A percentile compares a stretch with the other conserved stretches of the same genome.
These are phyloP conservation scores for Thelephora aurantiotincta DNA, from an alignment of 768 basidiomycete species.

Conservation along the genomic window DNA sequence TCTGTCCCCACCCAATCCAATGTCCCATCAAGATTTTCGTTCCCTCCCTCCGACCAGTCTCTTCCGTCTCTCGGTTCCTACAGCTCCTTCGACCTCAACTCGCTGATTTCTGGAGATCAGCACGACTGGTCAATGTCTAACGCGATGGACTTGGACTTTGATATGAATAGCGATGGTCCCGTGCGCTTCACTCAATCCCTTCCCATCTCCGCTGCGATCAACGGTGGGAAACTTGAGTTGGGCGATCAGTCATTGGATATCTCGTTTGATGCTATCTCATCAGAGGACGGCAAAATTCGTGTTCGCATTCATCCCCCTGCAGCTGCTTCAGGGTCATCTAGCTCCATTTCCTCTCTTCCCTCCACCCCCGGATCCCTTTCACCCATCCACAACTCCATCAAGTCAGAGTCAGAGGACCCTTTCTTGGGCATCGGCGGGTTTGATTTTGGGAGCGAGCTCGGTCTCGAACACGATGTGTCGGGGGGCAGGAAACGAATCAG, in stretches of 20 bases:
- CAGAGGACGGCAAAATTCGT: conserved; percentile 57
- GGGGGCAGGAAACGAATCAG: conserved; percentile 39
- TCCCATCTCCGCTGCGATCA: conserved; percentile 16
- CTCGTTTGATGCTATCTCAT: conserved; percentile 53
- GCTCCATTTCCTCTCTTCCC: conserved; percentile 23
- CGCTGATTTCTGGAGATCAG: conserved; percentile 17
- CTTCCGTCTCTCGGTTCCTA: conserved; percentile 25
- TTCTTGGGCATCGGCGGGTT: conserved; percentile 42
- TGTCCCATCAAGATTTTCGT: conserved; percentile 39
- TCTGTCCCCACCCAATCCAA: conserved; percentile 44
- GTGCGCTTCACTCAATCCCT: conserved; percentile 3
- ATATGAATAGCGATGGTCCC: conserved; percentile 16
- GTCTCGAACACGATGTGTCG: conserved; percentile 8
- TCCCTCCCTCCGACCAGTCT: conserved; percentile 28
- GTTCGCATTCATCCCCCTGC: conserved; percentile 50
- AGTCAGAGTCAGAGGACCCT: conserved; percentile 26
- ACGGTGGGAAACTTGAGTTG: conserved; percentile 40
- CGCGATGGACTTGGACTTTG: conserved; percentile 18
- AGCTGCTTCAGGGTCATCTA: conserved; percentile 22
- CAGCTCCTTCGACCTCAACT: conserved; percentile 21
- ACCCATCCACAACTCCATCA: conserved; percentile 10
- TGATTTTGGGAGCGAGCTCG: conserved; percentile 13
- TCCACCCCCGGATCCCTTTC: conserved; percentile 18
- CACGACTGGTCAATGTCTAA: conserved; percentile 29
- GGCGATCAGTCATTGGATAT: conserved; percentile 45